These are phyloP conservation scores for Ploettnerulaceae sp. DNA, from an alignment of 2,329 filamentous ascomycete genomes.

Conservation along the genomic window DNA sequence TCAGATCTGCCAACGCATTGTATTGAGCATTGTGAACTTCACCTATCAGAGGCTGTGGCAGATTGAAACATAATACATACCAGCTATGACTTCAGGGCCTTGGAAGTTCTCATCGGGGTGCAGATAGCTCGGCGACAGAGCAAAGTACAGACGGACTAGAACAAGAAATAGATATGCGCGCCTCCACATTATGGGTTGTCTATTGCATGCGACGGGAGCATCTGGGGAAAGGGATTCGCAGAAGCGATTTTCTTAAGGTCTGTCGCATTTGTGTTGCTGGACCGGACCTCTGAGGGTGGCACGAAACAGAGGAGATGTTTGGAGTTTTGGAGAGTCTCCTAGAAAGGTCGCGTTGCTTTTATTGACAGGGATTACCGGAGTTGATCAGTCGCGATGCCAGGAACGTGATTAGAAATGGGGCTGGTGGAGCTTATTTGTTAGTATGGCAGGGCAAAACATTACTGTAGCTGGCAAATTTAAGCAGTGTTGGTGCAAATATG, in stretches of 20 bases:
- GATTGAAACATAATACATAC: conserved; percentile 51
- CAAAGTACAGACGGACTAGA: conserved; percentile 87
- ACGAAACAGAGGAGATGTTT: conserved; percentile 8
- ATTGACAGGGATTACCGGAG: conserved; percentile 1
- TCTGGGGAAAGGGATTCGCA: conserved; percentile 22
- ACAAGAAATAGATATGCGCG: conserved; percentile 81
- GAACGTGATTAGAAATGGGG: conserved; percentile 2
- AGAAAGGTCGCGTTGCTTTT: conserved; percentile 4
- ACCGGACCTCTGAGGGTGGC: background rate
- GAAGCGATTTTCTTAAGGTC: conserved; percentile 14
- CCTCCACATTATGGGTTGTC: conserved; percentile 69
- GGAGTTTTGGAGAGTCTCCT: conserved; percentile 1
- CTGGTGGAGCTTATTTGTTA: background rate
- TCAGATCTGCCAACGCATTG: background rate
- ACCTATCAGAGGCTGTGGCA: background rate
- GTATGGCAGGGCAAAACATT: background rate
- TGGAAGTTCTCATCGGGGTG: conserved; percentile 99
- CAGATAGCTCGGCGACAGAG: conserved; percentile 89
- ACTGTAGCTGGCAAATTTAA: too few species aligned
- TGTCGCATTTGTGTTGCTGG: conserved; percentile 4
- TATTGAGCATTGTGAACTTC: background rate
- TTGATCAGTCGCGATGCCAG: conserved; percentile 1
- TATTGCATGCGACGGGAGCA: conserved; percentile 22
- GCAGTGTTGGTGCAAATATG: too few species aligned
- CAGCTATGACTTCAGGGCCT: conserved; percentile 93